Conservation (phyloP, 495 filamentous ascomycete species). For the Margaritispora aquatica region DNA sequence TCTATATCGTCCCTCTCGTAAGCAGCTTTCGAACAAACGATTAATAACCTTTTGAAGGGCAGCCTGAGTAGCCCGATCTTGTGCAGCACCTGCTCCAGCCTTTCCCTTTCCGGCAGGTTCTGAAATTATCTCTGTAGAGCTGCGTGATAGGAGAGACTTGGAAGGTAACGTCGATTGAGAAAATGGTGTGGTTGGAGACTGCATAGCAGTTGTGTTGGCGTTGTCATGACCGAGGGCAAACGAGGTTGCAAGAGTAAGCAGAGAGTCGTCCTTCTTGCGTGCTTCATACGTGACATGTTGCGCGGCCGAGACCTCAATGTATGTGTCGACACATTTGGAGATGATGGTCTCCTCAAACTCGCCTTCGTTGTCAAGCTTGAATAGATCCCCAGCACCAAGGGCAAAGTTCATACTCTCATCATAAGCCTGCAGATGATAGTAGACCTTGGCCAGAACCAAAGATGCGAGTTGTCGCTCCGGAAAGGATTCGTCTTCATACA, state of each 20-base stretch:
- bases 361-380: conserved; percentile 82
- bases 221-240: conserved; percentile 60
- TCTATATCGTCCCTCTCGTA: conserved; percentile 77
- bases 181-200: conserved; percentile 88
- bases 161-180: conserved; percentile 85
- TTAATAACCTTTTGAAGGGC: conserved; percentile 79
- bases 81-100: conserved; percentile 37
- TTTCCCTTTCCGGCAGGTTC: conserved; percentile 41
- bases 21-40: conserved; percentile 85
- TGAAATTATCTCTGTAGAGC: conserved; percentile 50
- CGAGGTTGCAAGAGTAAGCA: conserved; percentile 66
- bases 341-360: conserved; percentile 99
- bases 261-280: conserved; percentile 41
- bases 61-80: conserved; percentile 47
- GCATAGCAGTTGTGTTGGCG: conserved; percentile 57
- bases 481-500: conserved; percentile 95
- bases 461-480: conserved; percentile 91
- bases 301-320: conserved; percentile 77
- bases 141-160: conserved; percentile 79
- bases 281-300: conserved; percentile 51
- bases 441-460: conserved; percentile 92
- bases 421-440: conserved; percentile 97
- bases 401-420: conserved; percentile 99
- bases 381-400: conserved; percentile 88
- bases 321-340: conserved; percentile 96